Conservation (phyloP, 139 green algal genomes). For the Chlamydomonas schloesseri region DNA sequence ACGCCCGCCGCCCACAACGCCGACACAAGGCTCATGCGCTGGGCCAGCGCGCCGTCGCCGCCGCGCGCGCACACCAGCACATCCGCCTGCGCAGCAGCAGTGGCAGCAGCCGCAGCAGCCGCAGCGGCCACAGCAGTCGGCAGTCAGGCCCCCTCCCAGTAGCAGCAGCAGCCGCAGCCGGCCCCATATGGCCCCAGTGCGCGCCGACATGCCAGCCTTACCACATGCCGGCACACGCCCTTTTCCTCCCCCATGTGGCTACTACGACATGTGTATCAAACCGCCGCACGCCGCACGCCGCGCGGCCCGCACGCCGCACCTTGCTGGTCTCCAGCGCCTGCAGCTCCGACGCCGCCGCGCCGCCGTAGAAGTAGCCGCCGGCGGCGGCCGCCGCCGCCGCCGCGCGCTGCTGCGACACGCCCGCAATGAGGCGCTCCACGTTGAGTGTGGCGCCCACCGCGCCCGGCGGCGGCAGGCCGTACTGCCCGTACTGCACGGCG, state of each 20-base stretch:
- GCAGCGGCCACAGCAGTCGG: no score
- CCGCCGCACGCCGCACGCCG: no score
- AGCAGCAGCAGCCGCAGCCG: no score
- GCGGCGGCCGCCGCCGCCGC: slow-evolving; percentile 38
- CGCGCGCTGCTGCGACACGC: slow-evolving; percentile 41
- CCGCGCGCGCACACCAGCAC: slow-evolving; percentile 86
- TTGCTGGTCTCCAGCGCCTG: slow-evolving; percentile 17
- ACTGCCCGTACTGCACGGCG: slow-evolving; percentile 12
- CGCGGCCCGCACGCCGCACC: no score
- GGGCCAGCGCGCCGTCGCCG: slow-evolving; percentile 73
- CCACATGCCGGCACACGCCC: no score
- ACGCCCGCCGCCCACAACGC: slow-evolving; percentile 77
- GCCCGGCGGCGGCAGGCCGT: slow-evolving; percentile 52
- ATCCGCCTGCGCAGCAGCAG: no score
- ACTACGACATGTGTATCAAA: no score
- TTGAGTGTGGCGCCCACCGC: slow-evolving; percentile 80
- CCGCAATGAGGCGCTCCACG: slow-evolving; percentile 65
- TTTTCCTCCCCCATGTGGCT: no score
- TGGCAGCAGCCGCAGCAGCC: no score
- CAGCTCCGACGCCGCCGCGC: neutral
- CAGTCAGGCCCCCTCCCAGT: no score
- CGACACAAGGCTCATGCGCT: slow-evolving; percentile 66
- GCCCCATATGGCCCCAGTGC: no score
- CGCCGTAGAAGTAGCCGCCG: neutral
- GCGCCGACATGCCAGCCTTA: no score